Base-by-base conservation (phyloP, 306 rosid genomes). In the Glycyrrhiza uralensis region DNA sequence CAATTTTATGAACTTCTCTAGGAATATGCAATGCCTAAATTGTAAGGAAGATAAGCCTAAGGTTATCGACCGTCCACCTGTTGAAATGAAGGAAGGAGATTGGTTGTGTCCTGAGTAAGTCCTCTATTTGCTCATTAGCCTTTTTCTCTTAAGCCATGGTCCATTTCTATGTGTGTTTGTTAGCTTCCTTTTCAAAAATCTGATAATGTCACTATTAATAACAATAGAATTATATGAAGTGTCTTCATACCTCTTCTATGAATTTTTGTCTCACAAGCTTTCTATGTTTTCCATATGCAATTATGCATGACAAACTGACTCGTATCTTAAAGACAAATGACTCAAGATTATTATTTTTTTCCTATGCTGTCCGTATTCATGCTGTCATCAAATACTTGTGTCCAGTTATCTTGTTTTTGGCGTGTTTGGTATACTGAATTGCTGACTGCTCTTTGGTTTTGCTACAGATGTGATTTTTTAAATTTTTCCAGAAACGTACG, bases 71-170 rank as follows among this genome's bases (percentile, higher is more conserved):
- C 18, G 2, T 24, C 35, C 67, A 64, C 61, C 72, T 22, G 5
- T 71, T 62, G 88, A 82, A 82, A 85, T 87, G 92, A 85, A 83
- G 78, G 59, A 35, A 79, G 98, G 98, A 70, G 98, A 93, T 73
- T 93, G 98, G 97, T 69, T n/a, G 66, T 93, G 96, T 77, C 41
- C 88, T 3, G 77, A 82, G 97, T 90, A 84, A 88, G 98, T 78
- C 55, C 66, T 52, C 30, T 23, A 41, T 69, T 73, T 72, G 14
- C 30, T 44, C n/a, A 17, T 55, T 61, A 26, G 56, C 4, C 4
- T 20, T 54, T 66, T 70, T 55, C 23, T 33, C 28, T 41, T 4
- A 36, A 39, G 70, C 33, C 35, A 35, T 23, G 8, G 42, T 66
- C 52, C 44, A 39, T 46, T 44, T 70, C 11, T 39, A 18, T n/a